Percentiles rank a stretch among this genome's conserved stretches.
phyloP scores from a whole-genome alignment of 345 rosid species.

The Cardamine resedifolia region DNA sequence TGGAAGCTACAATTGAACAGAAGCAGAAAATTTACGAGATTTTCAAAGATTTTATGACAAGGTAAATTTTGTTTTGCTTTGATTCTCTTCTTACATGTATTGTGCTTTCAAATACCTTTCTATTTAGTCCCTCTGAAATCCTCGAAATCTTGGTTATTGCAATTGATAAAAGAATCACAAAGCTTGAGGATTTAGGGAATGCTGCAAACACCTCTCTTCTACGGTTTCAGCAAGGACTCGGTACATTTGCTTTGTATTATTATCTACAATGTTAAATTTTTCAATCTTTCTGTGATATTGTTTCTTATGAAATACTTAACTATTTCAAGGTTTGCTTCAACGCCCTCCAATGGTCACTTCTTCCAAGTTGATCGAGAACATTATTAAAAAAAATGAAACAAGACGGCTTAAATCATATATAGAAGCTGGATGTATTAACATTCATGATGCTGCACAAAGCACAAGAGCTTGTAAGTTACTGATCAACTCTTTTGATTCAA shows the following conservation, averaged over 20 bases:
- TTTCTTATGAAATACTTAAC: neutral
- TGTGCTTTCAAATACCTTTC: neutral
- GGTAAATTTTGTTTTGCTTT: slow-evolving; percentile 42
- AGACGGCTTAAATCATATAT: slow-evolving; percentile 57
- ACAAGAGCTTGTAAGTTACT: slow-evolving; percentile 60
- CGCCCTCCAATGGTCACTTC: slow-evolving; percentile 51
- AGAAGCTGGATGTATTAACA: slow-evolving; percentile 54
- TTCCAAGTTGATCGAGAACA: slow-evolving; percentile 51
- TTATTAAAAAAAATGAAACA: slow-evolving; percentile 63
- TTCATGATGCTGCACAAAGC: slow-evolving; percentile 47
- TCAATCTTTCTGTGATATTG: neutral
- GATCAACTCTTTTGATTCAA: neutral
- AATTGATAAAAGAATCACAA: slow-evolving; percentile 45
- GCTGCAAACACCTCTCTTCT: slow-evolving; percentile 48
- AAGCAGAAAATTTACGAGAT: slow-evolving; percentile 38
- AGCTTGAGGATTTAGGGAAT: slow-evolving; percentile 59
- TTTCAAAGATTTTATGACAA: slow-evolving; percentile 51
- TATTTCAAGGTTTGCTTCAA: slow-evolving; percentile 54
- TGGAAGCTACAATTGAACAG: slow-evolving; percentile 33
- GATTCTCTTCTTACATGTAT: neutral
- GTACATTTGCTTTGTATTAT: slow-evolving; percentile 34
- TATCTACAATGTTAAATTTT: neutral
- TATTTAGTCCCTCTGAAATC: neutral
- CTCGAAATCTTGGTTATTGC: neutral
- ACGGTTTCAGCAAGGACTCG: slow-evolving; percentile 57